Base-by-base conservation (phyloP, 1,284 basidiomycete species). In the Boletellus deceptivus region DNA sequence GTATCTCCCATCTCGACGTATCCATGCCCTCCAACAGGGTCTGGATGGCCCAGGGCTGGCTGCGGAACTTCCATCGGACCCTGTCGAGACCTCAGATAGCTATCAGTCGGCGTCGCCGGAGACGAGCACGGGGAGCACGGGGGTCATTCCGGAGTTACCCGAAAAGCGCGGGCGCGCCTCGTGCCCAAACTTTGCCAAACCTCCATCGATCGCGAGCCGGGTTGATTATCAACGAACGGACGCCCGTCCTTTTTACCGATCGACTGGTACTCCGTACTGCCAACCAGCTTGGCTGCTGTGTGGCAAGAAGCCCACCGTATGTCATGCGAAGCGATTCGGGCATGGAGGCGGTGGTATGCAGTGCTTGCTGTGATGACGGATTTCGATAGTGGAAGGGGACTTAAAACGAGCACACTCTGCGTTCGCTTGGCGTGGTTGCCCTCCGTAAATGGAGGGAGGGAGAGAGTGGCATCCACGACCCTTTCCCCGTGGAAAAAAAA, bases 291-390 rank as follows among this genome's bases (percentile, higher is more conserved):
- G 29, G 29, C 13, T 31, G 25, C 25, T 27, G 25, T 27, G 29
- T 31, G 11, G 29, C 13, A 14, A 14, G 29, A 31, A 31, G 29
- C 6, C 13, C 29, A 13, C 29, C 29, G 4, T 31, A 31, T 31
- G 13, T 31, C 6, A 31, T 31, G 29, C 13, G 14, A 14, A 14
- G 8, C 43, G 25, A 1, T 18, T 35, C 22, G 38, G 24, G 42
- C 35, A 18, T 24, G 35, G 33, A 52, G 17, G 60, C 50, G n/a
- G 33, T 58, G 56, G 20, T 34, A 42, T 57, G 48, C 56, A 25
- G 51, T 61, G 50, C 22, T 49, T 57, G 55, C 61, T 63, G 61
- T 61, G 47, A 41, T 17, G 33, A 33, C 33, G 48, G 22, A 46
- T 35, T 3, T 40, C 27, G 37, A 43, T 40, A 41, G 33, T n/a